Evolutionary conservation across 371 early-diverging fungal genomes (phyloP).

Genomic region (Mucor sp.): DNA sequence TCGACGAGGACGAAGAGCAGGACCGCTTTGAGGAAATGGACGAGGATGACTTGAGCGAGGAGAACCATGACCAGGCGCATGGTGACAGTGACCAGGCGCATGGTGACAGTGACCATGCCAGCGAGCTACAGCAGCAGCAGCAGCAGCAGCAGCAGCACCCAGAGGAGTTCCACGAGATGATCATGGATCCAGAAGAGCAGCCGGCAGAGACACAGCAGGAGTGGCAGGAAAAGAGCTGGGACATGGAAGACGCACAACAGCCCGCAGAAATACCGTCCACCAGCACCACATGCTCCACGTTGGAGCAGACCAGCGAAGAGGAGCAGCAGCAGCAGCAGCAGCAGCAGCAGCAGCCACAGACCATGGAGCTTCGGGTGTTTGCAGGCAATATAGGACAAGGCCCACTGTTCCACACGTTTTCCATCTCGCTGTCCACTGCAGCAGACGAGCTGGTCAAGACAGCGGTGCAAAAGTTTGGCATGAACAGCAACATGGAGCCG

Average conservation of each 20-base stretch:
- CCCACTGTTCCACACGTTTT: constrained; percentile 58
- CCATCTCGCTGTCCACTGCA: constrained; percentile 39
- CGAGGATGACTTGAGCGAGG: background rate
- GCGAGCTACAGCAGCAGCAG: background rate
- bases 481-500: constrained; percentile 13
- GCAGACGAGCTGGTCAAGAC: constrained; percentile 55
- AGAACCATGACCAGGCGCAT: background rate
- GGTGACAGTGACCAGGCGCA: background rate
- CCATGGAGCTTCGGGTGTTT: constrained; percentile 45
- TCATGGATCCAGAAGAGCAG: background rate
- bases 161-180: constrained; percentile 8
- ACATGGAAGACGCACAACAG: background rate
- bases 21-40: constrained; percentile 11
- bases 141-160: background rate
- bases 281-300: background rate
- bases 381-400: constrained; percentile 63
- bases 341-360: background rate
- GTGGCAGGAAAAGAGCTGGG: constrained; percentile 24
- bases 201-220: background rate
- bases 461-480: constrained; percentile 50
- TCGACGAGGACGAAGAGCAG: constrained; percentile 37
- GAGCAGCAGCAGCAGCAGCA: background rate
- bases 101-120: background rate
- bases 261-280: background rate
- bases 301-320: background rate